Base-by-base conservation (phyloP, 2,329 filamentous ascomycete species). In the Paraphoma sp. region DNA sequence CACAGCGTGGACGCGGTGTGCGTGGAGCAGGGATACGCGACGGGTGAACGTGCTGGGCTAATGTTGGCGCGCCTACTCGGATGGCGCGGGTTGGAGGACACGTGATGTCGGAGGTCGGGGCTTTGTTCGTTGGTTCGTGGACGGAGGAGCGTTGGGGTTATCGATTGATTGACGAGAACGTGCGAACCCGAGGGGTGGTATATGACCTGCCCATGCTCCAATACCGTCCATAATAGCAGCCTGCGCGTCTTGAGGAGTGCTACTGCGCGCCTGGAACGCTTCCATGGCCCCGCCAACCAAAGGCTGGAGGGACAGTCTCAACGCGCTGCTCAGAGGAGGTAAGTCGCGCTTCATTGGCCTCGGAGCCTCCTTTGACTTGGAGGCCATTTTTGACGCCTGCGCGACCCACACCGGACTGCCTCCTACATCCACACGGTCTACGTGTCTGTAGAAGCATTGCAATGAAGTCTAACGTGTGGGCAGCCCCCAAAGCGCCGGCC, bases 401-500 rank as follows among this genome's bases (percentile, higher is more conserved):
- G 54, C 65, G 50, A 64, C 62, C 65, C 60, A 68, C 57, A 41
- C 49, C 62, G 23, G 53, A 53, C 65, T 62, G 45, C 61, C 57
- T 54, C 64, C 51, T 62, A 53, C 60, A 50, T 54, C 54, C 51
- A 45, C 60, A 63, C 48, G 41, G 41, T 44, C 43, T 54, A 55
- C 60, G 48, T 17, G 48, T 53, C 42, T 23, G 48, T 61, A 53
- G 52, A 54, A 42, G 49, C 56, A 56, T 54, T 54, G 57, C 51
- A 42, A 64, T 62, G 63, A 65, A 61, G 55, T 69, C 69, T 75
- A 68, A 75, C 65, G 46, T 71, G 59, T 66, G 59, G 58, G 52
- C 72, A 77, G 74, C 66, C 53, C 67, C 68, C 51, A 73, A 74
- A 62, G 67, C 74, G 64, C 74, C 76, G 33, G 69, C 66, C 54